phyloP scores from a whole-genome alignment of 1,284 basidiomycete species.

The Pterulicium gracile region DNA sequence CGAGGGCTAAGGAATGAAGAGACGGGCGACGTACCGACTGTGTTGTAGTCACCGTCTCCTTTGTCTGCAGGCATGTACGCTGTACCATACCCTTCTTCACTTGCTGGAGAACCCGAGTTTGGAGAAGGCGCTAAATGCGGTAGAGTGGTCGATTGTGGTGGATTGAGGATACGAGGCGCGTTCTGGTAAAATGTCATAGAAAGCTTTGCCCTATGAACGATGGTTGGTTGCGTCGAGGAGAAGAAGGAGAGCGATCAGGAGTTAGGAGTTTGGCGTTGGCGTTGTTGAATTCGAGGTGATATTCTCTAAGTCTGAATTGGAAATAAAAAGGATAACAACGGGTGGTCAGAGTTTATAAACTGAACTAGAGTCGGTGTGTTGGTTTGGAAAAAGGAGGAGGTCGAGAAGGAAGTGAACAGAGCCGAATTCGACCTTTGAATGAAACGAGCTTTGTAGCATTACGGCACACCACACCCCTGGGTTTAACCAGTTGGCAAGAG shows the following conservation, averaged over 20 bases:
- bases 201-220: too few relatives aligned
- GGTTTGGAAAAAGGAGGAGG: too few relatives aligned
- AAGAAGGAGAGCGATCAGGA: too few relatives aligned
- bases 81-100: background rate
- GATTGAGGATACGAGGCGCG: background rate
- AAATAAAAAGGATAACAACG: too few relatives aligned
- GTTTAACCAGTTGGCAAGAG: background rate
- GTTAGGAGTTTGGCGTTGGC: too few relatives aligned
- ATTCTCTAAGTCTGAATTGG: too few relatives aligned
- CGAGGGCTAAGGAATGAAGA: constrained; percentile 4
- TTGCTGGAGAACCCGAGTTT: constrained; percentile 19
- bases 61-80: constrained; percentile 24
- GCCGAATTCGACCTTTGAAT: constrained; percentile 14
- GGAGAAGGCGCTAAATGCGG: background rate
- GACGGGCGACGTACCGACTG: constrained; percentile 18
- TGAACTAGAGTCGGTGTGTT: too few relatives aligned
- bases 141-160: background rate
- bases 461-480: background rate
- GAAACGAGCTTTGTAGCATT: constrained; percentile 15
- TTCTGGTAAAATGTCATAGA: background rate
- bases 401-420: constrained; percentile 18
- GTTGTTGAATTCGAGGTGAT: too few relatives aligned
- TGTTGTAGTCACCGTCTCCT: constrained; percentile 27
- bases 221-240: too few relatives aligned
- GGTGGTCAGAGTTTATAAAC: too few relatives aligned